Conservation (phyloP, 2,329 filamentous ascomycete species). For the Raffaelea arxii region DNA sequence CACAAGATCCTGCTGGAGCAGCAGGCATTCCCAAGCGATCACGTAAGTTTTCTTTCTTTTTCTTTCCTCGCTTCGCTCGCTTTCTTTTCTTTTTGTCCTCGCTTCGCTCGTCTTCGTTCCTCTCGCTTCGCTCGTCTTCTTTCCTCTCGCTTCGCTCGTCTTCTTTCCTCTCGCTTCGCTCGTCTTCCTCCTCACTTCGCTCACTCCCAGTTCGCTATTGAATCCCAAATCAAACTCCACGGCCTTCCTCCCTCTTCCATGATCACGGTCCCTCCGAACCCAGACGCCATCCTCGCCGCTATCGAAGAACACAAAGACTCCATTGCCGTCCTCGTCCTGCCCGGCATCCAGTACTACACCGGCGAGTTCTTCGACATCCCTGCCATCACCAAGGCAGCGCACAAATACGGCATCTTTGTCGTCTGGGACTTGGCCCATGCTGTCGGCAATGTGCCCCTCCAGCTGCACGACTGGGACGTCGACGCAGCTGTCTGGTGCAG, state of each 20-base stretch:
- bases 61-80: too few species aligned
- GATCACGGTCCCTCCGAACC: constrained; percentile 56
- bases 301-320: constrained; percentile 67
- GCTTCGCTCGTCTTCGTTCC: too few species aligned
- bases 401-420: constrained; percentile 43
- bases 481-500: constrained; percentile 92
- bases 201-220: constrained; percentile 60
- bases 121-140: too few species aligned
- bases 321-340: constrained; percentile 68
- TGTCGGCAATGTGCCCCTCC: constrained; percentile 70
- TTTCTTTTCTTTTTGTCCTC: too few species aligned
- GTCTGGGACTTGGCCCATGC: constrained; percentile 55
- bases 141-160: too few species aligned
- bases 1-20: constrained; percentile 81
- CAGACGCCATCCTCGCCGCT: constrained; percentile 53
- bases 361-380: constrained; percentile 80
- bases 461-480: constrained; percentile 79
- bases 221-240: constrained; percentile 71
- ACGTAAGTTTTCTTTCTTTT: constrained; percentile 26
- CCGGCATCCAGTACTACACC: constrained; percentile 86
- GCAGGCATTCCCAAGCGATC: constrained; percentile 83
- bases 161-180: too few species aligned
- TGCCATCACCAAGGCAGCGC: constrained; percentile 66
- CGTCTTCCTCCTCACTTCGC: background rate
- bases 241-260: constrained; percentile 60